Conservation (phyloP, 148 eudicot genomes). For the Drosera capensis region DNA sequence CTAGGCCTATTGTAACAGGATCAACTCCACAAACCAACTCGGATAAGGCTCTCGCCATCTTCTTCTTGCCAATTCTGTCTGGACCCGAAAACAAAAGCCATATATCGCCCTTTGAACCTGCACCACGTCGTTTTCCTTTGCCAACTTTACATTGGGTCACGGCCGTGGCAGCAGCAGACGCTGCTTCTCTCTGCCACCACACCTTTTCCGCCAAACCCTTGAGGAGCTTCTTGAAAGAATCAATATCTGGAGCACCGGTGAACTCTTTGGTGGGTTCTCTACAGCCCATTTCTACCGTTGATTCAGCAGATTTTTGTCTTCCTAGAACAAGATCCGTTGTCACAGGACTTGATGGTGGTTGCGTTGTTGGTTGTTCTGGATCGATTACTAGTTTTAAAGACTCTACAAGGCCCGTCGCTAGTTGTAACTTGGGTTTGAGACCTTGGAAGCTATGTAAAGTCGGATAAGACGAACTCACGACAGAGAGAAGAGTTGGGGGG, state of each 20-base stretch:
- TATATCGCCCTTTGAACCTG: constrained; percentile 53
- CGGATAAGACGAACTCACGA: constrained; percentile 49
- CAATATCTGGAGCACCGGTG: constrained; percentile 47
- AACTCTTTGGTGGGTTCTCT: constrained; percentile 33
- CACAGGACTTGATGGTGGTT: constrained; percentile 62
- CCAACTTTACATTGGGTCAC: constrained; percentile 54
- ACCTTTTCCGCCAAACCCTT: constrained; percentile 75
- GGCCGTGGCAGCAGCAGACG: constrained; percentile 55
- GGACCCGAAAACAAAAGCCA: constrained; percentile 88
- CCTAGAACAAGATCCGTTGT: constrained; percentile 81
- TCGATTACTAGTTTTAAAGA: constrained; percentile 28
- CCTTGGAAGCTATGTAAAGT: constrained; percentile 32
- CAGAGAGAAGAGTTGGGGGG: constrained; percentile 32
- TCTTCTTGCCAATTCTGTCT: constrained; percentile 70
- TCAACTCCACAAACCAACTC: constrained; percentile 44
- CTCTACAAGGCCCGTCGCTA: constrained; percentile 23
- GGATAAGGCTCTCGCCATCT: constrained; percentile 68
- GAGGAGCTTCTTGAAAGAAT: constrained; percentile 63
- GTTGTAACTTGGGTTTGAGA: constrained; percentile 35
- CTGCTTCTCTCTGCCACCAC: constrained; percentile 94
- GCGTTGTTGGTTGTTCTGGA: constrained; percentile 12
- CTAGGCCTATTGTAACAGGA: constrained; percentile 47
- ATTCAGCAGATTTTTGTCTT: constrained; percentile 17
- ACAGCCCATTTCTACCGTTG: constrained; percentile 7
- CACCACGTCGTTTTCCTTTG: constrained; percentile 33